A percentile compares a stretch with the other conserved stretches of the same genome.
Evolutionary conservation across 768 basidiomycete genomes (phyloP).

Genomic region (Tubosaeta sp.): DNA sequence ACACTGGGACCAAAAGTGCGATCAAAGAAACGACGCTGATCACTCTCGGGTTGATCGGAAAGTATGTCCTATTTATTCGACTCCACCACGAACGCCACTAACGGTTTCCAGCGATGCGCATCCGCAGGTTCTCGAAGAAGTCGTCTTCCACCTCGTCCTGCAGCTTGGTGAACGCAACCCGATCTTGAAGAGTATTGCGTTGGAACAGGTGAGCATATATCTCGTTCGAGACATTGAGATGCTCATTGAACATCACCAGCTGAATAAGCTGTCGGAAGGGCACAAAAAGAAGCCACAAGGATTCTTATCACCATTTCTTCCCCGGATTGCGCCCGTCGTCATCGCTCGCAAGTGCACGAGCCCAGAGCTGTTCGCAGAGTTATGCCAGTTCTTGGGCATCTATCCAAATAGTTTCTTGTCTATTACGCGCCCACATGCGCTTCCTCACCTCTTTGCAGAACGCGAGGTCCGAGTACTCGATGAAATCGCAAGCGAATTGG

Average conservation of each 20-base stretch:
- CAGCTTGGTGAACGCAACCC: constrained; percentile 67
- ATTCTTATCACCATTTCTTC: constrained; percentile 66
- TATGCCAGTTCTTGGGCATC: constrained; percentile 64
- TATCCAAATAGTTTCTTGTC: constrained; percentile 57
- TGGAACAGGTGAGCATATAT: constrained; percentile 50
- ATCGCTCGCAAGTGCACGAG: constrained; percentile 54
- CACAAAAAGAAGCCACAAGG: constrained; percentile 61
- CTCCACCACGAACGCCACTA: not conserved
- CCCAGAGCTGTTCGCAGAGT: constrained; percentile 56
- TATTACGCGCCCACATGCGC: constrained; percentile 56
- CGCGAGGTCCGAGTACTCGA: constrained; percentile 57
- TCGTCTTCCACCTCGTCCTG: constrained; percentile 57
- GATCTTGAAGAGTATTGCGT: constrained; percentile 63
- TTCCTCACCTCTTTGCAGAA: constrained; percentile 66
- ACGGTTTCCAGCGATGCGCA: constrained; percentile 42
- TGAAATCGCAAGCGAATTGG: constrained; percentile 53
- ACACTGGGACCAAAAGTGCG: constrained; percentile 37
- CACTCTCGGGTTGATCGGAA: constrained; percentile 53
- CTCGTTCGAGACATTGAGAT: not conserved
- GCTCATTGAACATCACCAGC: constrained; percentile 35
- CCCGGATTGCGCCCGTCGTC: constrained; percentile 61
- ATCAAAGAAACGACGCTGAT: constrained; percentile 64
- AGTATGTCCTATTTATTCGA: constrained; percentile 22
- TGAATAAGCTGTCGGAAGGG: constrained; percentile 51
- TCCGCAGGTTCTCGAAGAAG: constrained; percentile 51